phyloP scores from a whole-genome alignment of 805 yeast species.

The Candida peoriensis region DNA sequence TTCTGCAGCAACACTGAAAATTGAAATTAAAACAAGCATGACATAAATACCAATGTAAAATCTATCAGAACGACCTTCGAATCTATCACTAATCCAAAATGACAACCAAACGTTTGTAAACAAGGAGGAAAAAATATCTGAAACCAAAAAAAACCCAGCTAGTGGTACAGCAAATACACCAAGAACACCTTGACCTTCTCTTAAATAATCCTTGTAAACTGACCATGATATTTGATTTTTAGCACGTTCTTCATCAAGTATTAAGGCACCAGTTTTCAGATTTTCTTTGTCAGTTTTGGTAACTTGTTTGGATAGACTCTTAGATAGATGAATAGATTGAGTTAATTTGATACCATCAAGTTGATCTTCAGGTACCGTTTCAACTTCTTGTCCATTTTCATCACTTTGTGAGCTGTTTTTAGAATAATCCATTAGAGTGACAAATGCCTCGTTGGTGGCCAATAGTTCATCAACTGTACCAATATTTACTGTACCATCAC shows the following conservation, averaged over 20 bases:
- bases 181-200: constrained; percentile 49
- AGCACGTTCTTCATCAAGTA: constrained; percentile 51
- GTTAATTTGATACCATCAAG: constrained; percentile 21
- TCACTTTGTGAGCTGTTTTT: constrained; percentile 22
- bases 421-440: constrained; percentile 41
- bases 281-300: constrained; percentile 13
- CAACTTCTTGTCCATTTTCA: constrained; percentile 9
- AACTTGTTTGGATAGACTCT: constrained; percentile 11
- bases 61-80: constrained; percentile 38
- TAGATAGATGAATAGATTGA: constrained; percentile 21
- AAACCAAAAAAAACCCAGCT: constrained; percentile 19
- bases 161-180: constrained; percentile 27
- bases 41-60: constrained; percentile 75
- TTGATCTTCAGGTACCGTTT: constrained; percentile 23
- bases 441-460: constrained; percentile 37
- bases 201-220: constrained; percentile 47
- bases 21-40: constrained; percentile 48
- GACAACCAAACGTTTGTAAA: constrained; percentile 78
- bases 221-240: constrained; percentile 45
- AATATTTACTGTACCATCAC: constrained; percentile 50
- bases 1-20: constrained; percentile 36
- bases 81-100: constrained; percentile 67
- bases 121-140: constrained; percentile 46
- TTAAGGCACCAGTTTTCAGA: constrained; percentile 31
- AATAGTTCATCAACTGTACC: constrained; percentile 54